phyloP scores from a whole-genome alignment of 2,329 filamentous ascomycete species.

The Aspergillus viridinutans region DNA sequence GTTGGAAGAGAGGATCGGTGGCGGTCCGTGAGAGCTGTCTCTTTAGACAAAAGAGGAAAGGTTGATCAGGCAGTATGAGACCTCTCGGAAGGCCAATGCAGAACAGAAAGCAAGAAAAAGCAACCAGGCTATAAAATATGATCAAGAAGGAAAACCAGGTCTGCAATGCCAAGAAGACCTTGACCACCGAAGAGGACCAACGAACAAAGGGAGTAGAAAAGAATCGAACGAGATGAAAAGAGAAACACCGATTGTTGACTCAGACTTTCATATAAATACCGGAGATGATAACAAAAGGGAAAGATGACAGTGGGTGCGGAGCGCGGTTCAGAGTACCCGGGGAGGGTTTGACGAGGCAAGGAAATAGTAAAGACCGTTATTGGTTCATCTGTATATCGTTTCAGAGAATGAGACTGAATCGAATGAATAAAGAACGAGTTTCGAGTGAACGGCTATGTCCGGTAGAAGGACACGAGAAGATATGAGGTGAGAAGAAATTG shows the following conservation, averaged over 20 bases:
- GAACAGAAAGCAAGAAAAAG: constrained; percentile 17
- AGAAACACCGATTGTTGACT: constrained; percentile 17
- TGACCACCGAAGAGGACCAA: constrained; percentile 21
- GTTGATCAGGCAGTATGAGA: constrained; percentile 12
- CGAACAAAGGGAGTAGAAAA: constrained; percentile 19
- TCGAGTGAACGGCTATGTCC: constrained; percentile 18
- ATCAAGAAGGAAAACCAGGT: constrained; percentile 25
- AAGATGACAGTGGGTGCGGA: constrained; percentile 20
- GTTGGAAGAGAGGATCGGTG: constrained; percentile 5
- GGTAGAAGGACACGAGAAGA: constrained; percentile 11
- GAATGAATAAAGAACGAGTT: constrained; percentile 19
- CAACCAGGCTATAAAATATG: constrained; percentile 27
- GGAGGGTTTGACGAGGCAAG: constrained; percentile 27
- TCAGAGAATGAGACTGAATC: constrained; percentile 17
- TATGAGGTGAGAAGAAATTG: constrained; percentile 8
- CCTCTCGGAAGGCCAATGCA: constrained; percentile 12
- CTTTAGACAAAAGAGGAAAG: constrained; percentile 7
- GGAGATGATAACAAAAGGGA: constrained; percentile 25
- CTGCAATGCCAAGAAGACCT: constrained; percentile 18
- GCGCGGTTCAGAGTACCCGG: constrained; percentile 25
- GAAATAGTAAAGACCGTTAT: constrained; percentile 39
- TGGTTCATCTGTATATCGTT: constrained; percentile 38
- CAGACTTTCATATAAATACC: constrained; percentile 27
- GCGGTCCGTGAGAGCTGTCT: neutral
- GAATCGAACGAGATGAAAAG: constrained; percentile 14